Base-by-base conservation (phyloP, 208 protist species). In the Acanthamoeba healyi region DNA sequence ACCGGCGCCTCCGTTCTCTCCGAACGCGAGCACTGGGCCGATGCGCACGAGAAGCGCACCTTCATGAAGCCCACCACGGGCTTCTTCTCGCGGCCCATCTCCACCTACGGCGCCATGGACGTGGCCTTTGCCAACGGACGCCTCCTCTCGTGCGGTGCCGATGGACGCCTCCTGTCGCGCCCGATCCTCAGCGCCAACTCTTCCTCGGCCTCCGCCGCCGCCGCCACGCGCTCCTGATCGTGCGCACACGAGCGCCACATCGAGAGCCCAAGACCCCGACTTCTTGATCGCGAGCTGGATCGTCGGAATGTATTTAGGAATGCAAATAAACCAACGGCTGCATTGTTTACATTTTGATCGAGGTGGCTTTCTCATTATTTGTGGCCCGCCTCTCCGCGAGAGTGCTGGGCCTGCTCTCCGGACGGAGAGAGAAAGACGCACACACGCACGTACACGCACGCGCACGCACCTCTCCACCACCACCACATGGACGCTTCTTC, bases 31-130 rank as follows among this genome's bases (percentile, higher is more conserved):
- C 65, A 77, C 26, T 92, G 87, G 87, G 24, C 32, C 24, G 87
- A 92, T n/a, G 87, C 49, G 24, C 87, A 92, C 65, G 87, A 92
- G 65, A 77, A 67, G 87, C 49, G 87, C 40, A 92, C 87, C 26
- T 92, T 92, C 61, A 67, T 92, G 87, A 67, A 77, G 32, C 58
- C 87, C 29, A 56, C 87, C 58, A 77, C 58, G 46, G 58, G 58
- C 58, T 92, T 92, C 87, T 92, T 92, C 65, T 34, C 36, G 17
- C 87, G 87, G 29, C 87, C 87, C 36, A 56, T 92, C 38, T 77
- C 58, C 61, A 92, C 87, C 29, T 92, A 77, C 58, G 87, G 87
- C 9, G 87, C 40, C 36, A 92, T 92, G 87, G 61, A 92, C 19
- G 58, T 92, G 7, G 34, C 24, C n/a, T 77, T 92, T 34, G 61